Base-by-base conservation (phyloP, 106 monocot genomes). In the Acorus gramineus region DNA sequence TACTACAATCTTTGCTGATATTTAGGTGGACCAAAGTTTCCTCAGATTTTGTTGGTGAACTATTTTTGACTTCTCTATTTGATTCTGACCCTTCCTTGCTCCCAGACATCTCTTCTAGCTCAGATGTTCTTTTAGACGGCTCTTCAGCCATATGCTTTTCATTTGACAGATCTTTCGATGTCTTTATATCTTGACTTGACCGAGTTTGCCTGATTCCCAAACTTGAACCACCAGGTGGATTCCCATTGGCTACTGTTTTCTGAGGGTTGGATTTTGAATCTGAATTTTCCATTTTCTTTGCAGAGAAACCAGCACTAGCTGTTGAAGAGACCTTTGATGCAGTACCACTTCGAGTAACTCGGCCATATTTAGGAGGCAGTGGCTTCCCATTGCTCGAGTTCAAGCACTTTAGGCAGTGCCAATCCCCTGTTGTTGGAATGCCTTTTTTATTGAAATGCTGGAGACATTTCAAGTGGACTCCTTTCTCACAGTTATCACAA, bases 331-430 rank as follows among this genome's bases (percentile, higher is more conserved):
- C 54, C 75, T 79, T 85, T 14, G 80, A 12, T 11, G 69, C 50
- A 49, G 46, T 48, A 56, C 72, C 57, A 56, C 68, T 80, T 62
- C 91, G 85, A 14, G 96, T 98, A 61, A 98, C 96, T 50, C 80
- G 80, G 53, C 96, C 96, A 88, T 98, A 98, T 74, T 98, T 98
- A 46, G 96, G 91, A 54, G 96, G 87, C 71, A 91, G 76, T 14
- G 85, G 65, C 59, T 85, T 98, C 4, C 96, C 91, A 49, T 88
- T 78, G 77, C 81, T 98, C 70, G 79, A 53, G 55, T 66, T 52
- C 69, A 98, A 74, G 62, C 96, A 98, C 50, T 74, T 82, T 62
- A 71, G 87, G 65, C 96, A 98, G 66, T 98, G 88, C 96, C 96
- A 98, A 51, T 98, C 96, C 59, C 56, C 65, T 68, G 85, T 88